Evolutionary conservation across 495 filamentous ascomycete species (phyloP).

Genomic region (Aspergillus hancockii): DNA sequence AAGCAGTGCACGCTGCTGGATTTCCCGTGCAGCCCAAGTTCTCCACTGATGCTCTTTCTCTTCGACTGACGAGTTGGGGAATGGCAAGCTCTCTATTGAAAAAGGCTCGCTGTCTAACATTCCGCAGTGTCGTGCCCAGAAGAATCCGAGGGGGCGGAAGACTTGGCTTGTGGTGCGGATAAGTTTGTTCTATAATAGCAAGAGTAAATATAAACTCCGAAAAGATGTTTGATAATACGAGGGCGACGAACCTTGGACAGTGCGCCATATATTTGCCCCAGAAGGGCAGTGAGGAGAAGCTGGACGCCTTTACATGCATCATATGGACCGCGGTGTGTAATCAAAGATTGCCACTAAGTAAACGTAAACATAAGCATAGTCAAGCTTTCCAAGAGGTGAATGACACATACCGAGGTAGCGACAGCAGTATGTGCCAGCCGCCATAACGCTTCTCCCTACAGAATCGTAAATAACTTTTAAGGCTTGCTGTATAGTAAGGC

Average conservation of each 20-base stretch:
- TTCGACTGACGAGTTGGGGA: conserved; percentile 26
- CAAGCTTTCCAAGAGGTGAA: not conserved
- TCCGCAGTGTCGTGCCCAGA: conserved; percentile 51
- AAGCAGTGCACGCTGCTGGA: conserved; percentile 48
- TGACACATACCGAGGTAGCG: conserved; percentile 40
- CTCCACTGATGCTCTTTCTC: conserved; percentile 48
- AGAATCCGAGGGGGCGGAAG: conserved; percentile 49
- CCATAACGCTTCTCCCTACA: conserved; percentile 49
- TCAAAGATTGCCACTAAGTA: conserved; percentile 46
- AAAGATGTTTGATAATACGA: not conserved
- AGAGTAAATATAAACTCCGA: not conserved
- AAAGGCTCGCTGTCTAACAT: conserved; percentile 44
- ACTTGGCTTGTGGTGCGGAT: conserved; percentile 50
- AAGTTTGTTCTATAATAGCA: conserved; percentile 32
- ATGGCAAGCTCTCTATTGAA: conserved; percentile 38
- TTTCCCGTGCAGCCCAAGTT: conserved; percentile 47
- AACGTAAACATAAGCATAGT: not conserved
- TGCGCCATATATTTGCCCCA: conserved; percentile 50
- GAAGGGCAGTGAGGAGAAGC: conserved; percentile 46
- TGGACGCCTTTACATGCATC: conserved; percentile 50
- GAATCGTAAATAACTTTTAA: not conserved
- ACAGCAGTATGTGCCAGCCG: conserved; percentile 49
- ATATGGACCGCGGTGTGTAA: conserved; percentile 47
- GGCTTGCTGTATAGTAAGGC: not conserved
- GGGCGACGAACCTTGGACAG: conserved; percentile 37